Evolutionary conservation across 371 early-diverging fungal genomes (phyloP).

Genomic region (Syncephalastrum sp.): DNA sequence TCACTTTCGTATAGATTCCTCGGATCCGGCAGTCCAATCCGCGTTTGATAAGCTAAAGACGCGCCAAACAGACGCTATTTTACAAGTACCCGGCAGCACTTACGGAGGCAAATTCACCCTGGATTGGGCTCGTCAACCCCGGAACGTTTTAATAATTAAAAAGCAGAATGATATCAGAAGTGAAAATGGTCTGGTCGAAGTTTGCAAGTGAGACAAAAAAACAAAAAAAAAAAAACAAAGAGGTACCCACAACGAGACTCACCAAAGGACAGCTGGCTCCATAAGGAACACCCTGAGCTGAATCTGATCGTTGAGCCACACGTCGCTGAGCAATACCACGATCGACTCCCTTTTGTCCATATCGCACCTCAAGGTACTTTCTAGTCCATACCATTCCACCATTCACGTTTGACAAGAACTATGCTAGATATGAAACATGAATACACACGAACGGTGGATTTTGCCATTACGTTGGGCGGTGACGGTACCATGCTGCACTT

Average conservation of each 20-base stretch:
- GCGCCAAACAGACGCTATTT: slow-evolving; percentile 36
- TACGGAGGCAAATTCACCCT: slow-evolving; percentile 61
- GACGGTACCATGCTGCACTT: slow-evolving; percentile 95
- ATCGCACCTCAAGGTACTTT: slow-evolving; percentile 51
- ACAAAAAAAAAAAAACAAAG: neutral
- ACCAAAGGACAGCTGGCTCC: slow-evolving; percentile 58
- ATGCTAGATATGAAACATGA: slow-evolving; percentile 34
- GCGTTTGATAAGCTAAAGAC: slow-evolving; percentile 25
- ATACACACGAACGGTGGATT: slow-evolving; percentile 68
- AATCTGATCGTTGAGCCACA: slow-evolving; percentile 72
- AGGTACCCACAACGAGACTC: neutral
- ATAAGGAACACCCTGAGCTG: slow-evolving; percentile 49
- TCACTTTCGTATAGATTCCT: slow-evolving; percentile 7
- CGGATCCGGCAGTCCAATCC: slow-evolving; percentile 2
- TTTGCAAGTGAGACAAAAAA: slow-evolving; percentile 52
- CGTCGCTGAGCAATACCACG: slow-evolving; percentile 54
- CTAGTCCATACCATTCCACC: too few relatives aligned
- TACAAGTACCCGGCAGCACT: slow-evolving; percentile 59
- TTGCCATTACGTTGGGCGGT: slow-evolving; percentile 93
- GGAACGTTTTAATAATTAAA: slow-evolving; percentile 74
- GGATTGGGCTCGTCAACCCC: slow-evolving; percentile 67
- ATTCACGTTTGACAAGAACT: too few relatives aligned
- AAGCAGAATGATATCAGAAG: slow-evolving; percentile 72
- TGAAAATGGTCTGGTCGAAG: slow-evolving; percentile 62
- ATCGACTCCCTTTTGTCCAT: slow-evolving; percentile 57